Percentiles rank a stretch among this genome's conserved stretches.
phyloP scores from a whole-genome alignment of 805 yeast genomes.

The Starmerella davenportii region DNA sequence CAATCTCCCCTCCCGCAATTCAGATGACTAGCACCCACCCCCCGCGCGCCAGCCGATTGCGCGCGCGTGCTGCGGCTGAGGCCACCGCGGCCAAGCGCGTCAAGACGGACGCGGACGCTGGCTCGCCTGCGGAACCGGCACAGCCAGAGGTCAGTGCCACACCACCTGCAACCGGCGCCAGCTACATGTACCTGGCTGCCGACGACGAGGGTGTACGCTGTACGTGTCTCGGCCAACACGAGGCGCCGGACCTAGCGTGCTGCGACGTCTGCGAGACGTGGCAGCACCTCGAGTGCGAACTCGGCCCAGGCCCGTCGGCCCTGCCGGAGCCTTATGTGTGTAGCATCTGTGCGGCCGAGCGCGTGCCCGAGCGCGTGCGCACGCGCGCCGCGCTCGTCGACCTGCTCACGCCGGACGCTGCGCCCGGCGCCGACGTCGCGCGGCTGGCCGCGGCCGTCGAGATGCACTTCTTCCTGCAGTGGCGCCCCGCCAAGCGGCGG shows the following conservation, averaged over 20 bases:
- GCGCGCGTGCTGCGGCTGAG: too few species aligned
- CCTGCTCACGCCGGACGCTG: not conserved
- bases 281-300: constrained; percentile 53
- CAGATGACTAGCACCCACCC: too few species aligned
- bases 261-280: constrained; percentile 49
- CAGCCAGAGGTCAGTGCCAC: too few species aligned
- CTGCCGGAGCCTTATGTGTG: constrained; percentile 41
- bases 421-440: constrained; percentile 16
- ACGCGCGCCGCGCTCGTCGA: not conserved
- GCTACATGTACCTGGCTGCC: not conserved
- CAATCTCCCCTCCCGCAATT: too few species aligned
- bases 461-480: constrained; percentile 6
- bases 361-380: not conserved
- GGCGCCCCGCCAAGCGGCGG: not conserved
- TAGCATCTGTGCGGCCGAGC: constrained; percentile 8
- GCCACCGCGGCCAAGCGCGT: too few species aligned
- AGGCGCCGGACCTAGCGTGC: constrained; percentile 38
- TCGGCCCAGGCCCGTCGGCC: constrained; percentile 27
- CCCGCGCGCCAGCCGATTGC: too few species aligned
- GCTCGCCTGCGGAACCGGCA: too few species aligned
- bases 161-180: not conserved
- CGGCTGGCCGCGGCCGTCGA: constrained; percentile 36
- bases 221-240: constrained; percentile 9
- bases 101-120: too few species aligned
- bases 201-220: constrained; percentile 10